A percentile compares a stretch with the other conserved stretches of the same genome.
Evolutionary conservation across 176 grass and related monocot genomes (phyloP).

Genomic region (Carex cristatella): DNA sequence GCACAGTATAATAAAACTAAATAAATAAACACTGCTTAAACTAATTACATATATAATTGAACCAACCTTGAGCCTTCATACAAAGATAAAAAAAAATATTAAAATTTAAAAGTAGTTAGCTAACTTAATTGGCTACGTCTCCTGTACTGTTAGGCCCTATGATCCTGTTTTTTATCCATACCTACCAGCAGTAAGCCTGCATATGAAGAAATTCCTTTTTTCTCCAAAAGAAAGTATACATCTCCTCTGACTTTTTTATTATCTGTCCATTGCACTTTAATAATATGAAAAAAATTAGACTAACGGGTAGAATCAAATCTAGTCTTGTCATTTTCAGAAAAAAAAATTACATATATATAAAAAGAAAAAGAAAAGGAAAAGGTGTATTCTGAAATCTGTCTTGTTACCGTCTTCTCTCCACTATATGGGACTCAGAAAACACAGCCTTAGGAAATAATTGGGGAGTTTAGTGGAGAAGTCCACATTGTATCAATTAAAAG

Average conservation of each 20-base stretch:
- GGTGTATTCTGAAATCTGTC: conserved; percentile 14
- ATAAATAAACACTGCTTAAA: neutral
- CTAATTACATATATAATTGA: neutral
- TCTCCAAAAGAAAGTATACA: neutral
- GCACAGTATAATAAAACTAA: neutral
- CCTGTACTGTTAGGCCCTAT: neutral
- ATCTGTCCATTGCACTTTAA: neutral
- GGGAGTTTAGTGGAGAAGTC: conserved; percentile 8
- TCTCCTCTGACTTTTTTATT: neutral
- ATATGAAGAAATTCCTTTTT: neutral
- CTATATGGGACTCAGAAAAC: conserved; percentile 13
- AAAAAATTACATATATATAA: neutral
- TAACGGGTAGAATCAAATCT: neutral
- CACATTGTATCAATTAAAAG: conserved; percentile 10
- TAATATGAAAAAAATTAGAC: neutral
- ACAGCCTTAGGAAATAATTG: neutral
- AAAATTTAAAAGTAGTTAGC: neutral
- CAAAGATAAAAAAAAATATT: neutral
- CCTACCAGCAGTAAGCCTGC: neutral
- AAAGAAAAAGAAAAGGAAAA: neutral
- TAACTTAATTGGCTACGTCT: neutral
- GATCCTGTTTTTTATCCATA: neutral
- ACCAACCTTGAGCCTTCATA: neutral
- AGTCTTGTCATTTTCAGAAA: conserved; percentile 7
- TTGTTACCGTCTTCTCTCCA: conserved; percentile 14